Conservation (phyloP, 2,329 filamentous ascomycete species). For the Alternaria dauci region DNA sequence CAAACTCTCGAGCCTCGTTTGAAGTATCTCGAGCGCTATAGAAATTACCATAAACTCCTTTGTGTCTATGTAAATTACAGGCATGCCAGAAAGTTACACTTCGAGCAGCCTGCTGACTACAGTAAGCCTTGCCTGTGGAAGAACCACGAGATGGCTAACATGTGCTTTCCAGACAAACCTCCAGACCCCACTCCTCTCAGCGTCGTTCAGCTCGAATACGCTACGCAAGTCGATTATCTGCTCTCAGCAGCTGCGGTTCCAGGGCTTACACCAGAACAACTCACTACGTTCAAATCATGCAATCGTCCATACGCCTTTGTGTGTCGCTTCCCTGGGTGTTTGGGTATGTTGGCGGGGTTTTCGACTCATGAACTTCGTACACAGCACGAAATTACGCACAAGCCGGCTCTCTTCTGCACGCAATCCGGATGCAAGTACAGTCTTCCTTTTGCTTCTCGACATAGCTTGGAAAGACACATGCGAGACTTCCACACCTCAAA, state of each 20-base stretch:
- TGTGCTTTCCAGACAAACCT: neutral
- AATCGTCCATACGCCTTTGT: slow-evolving; percentile 7
- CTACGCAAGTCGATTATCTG: neutral
- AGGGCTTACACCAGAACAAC: neutral
- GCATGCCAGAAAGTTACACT: neutral
- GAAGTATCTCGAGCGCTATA: neutral
- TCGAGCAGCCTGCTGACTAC: neutral
- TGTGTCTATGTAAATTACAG: neutral
- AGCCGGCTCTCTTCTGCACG: neutral
- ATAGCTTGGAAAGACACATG: slow-evolving; percentile 2
- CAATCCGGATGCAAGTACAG: slow-evolving; percentile 9
- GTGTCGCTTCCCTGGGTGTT: slow-evolving; percentile 13
- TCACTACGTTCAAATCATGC: neutral
- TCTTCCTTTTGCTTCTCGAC: slow-evolving; percentile 1
- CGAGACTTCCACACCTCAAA: neutral
- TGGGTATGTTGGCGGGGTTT: slow-evolving; percentile 1
- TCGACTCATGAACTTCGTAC: neutral
- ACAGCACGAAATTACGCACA: slow-evolving; percentile 9
- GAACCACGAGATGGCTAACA: neutral
- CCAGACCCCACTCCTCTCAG: neutral
- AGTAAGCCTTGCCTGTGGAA: neutral
- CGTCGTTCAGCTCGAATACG: neutral
- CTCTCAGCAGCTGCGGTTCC: neutral
- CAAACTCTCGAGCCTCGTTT: neutral
- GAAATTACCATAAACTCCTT: neutral